phyloP scores from a whole-genome alignment of 108 stramenopile genomes.

The Mediolabrus comicus region DNA sequence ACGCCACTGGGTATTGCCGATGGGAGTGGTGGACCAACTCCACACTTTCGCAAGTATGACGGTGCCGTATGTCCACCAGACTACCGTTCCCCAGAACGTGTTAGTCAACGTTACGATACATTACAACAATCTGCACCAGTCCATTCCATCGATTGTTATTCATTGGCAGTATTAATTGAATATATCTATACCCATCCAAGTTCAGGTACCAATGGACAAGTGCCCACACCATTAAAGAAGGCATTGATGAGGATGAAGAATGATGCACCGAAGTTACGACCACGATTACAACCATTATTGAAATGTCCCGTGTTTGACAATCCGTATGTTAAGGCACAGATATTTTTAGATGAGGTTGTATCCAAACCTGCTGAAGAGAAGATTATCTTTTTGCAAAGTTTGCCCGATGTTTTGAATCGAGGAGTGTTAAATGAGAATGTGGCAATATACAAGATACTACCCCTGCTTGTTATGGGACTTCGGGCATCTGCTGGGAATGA shows the following conservation, averaged over 20 bases:
- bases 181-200: constrained; percentile 64
- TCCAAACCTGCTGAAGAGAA: constrained; percentile 80
- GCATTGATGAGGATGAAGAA: constrained; percentile 72
- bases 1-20: constrained; percentile 58
- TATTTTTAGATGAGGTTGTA: constrained; percentile 62
- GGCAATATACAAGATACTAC: constrained; percentile 71
- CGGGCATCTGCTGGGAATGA: constrained; percentile 57
- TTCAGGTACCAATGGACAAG: constrained; percentile 35
- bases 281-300: constrained; percentile 67
- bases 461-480: constrained; percentile 58
- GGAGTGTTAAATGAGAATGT: constrained; percentile 52
- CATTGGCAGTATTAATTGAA: constrained; percentile 72
- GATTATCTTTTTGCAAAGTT: constrained; percentile 71
- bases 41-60: constrained; percentile 71
- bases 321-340: constrained; percentile 65
- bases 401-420: constrained; percentile 52
- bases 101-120: constrained; percentile 58
- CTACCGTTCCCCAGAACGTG: constrained; percentile 82
- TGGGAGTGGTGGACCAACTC: constrained; percentile 58
- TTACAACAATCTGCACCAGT: constrained; percentile 52
- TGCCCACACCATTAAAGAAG: constrained; percentile 74
- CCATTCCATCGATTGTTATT: constrained; percentile 78
- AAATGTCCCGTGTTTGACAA: constrained; percentile 86
- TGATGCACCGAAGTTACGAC: constrained; percentile 65
- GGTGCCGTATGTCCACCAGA: constrained; percentile 50